Evolutionary conservation across 2,329 filamentous ascomycete species (phyloP), one percentile per base, ranked within the genome.

Genomic region (Cadophora malorum): DNA sequence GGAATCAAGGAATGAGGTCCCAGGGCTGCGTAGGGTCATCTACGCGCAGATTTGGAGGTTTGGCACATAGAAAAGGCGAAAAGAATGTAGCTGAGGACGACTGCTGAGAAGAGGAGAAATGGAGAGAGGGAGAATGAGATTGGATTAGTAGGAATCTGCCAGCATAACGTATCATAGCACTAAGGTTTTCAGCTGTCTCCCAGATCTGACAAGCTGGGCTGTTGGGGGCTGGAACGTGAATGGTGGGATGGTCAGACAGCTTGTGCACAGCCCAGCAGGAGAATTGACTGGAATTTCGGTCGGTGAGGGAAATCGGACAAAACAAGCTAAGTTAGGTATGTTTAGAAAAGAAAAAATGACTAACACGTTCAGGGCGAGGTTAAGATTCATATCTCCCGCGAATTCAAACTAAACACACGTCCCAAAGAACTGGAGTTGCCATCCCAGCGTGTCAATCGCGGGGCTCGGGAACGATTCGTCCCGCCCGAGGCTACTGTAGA

Each of bases 101-200:
- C 21, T 55, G 53, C 35, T 38, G 35, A 38, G 35, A 38, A 25
- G 53, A 41, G 55, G 41, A 38, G 35, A 38, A 38, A 38, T 38
- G 31, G 53, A 60, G 23, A 55, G 28, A 35, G 25, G 63, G 21
- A 50, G 16, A 19, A 25, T 59, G n/a, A 61, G 38, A 31, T 25
- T 31, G 47, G 49, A 47, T 10, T 10, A 23, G 47, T 50, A 38
- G 58, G 55, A 52, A n/a, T 52, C 9, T 58, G 55, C 31, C 55
- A 65, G 45, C 52, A 58, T 16, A 45, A 45, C 41, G 41, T 45
- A 16, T 45, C 41, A 45, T 25, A 58, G 53, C 52, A 53, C 58
- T 49, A 49, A 41, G 55, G 8, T 23, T 66, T 66, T 66, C 64
- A 66, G 64, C 64, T 61, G 38, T 35, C 58, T 53, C 21, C 23